Evolutionary conservation across 176 grass and related monocot species (phyloP).

Genomic region (Oryza punctata): DNA sequence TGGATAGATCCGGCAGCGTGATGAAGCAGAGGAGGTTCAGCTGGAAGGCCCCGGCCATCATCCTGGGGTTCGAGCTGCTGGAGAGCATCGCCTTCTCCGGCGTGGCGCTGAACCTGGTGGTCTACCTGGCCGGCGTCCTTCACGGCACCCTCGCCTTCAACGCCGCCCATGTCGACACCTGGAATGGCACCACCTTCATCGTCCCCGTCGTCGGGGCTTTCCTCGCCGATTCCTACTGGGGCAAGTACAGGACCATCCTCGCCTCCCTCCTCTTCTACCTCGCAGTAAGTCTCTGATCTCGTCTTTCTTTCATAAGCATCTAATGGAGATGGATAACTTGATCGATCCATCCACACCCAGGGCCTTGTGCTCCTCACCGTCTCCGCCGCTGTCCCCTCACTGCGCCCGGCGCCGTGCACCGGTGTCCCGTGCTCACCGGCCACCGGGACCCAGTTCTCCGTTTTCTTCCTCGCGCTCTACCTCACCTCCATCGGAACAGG

Average conservation of each 20-base stretch:
- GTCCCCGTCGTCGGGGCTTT: slow-evolving; percentile 66
- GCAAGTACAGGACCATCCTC: slow-evolving; percentile 67
- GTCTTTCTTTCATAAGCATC: too few species aligned
- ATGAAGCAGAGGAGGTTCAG: too few species aligned
- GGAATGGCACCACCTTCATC: slow-evolving; percentile 83
- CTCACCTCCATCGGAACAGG: slow-evolving; percentile 74
- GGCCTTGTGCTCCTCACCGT: slow-evolving; percentile 63
- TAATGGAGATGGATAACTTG: too few species aligned
- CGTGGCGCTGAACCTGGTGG: slow-evolving; percentile 63
- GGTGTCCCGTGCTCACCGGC: slow-evolving; percentile 51
- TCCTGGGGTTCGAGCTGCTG: slow-evolving; percentile 58
- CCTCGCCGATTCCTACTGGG: slow-evolving; percentile 72
- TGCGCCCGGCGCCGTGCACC: slow-evolving; percentile 55
- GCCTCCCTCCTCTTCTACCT: slow-evolving; percentile 65
- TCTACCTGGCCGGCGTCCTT: slow-evolving; percentile 72
- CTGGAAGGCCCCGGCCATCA: slow-evolving; percentile 28
- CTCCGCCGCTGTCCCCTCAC: slow-evolving; percentile 52
- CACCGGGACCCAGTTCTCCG: slow-evolving; percentile 43
- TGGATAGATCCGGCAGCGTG: too few species aligned
- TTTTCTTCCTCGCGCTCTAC: slow-evolving; percentile 73
- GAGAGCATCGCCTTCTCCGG: slow-evolving; percentile 74
- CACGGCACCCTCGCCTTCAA: slow-evolving; percentile 60
- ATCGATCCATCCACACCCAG: slow-evolving; percentile 19
- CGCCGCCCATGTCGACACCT: slow-evolving; percentile 71
- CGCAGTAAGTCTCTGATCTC: slow-evolving; percentile 30